A percentile compares a stretch with the other conserved stretches of the same genome.
These are phyloP conservation scores for Diplodia seriata DNA, from an alignment of 2,329 filamentous ascomycete genomes.

Conservation along the genomic window DNA sequence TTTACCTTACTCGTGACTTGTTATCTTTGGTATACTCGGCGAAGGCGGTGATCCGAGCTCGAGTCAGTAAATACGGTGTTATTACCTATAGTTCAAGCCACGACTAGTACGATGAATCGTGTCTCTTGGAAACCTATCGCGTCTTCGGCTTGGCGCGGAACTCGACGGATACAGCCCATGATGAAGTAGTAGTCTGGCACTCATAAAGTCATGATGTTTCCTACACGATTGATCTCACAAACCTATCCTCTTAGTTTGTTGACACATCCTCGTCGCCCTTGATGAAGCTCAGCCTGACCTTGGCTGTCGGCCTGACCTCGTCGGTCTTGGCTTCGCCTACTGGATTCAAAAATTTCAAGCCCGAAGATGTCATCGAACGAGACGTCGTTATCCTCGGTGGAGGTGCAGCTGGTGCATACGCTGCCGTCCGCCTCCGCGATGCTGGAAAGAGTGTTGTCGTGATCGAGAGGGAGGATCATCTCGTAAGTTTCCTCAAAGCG, in stretches of 20 bases:
- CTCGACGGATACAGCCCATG: not conserved
- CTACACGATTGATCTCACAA: not conserved
- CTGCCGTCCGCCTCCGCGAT: conserved; percentile 51
- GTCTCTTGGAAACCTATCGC: too few relatives aligned
- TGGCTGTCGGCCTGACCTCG: not conserved
- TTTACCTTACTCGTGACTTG: not conserved
- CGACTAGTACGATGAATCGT: not conserved
- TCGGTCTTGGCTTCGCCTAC: conserved; percentile 4
- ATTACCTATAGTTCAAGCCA: conserved; percentile 1
- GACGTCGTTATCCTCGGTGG: conserved; percentile 53
- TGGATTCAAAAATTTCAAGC: not conserved
- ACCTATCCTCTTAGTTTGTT: not conserved
- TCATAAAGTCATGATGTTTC: not conserved
- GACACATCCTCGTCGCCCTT: not conserved
- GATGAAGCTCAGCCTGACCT: not conserved
- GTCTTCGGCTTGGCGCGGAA: not conserved
- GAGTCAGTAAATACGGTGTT: conserved; percentile 9
- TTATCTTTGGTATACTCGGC: not conserved
- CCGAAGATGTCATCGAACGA: conserved; percentile 26
- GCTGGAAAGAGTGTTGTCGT: conserved; percentile 49
- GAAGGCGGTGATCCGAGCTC: not conserved
- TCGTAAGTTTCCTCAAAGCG: conserved; percentile 36
- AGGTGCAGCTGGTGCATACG: conserved; percentile 51
- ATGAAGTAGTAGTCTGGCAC: not conserved
- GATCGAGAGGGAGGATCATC: conserved; percentile 47